A percentile compares a stretch with the other conserved stretches of the same genome.
These are phyloP conservation scores for Pyricularia grisea DNA, from an alignment of 2,329 filamentous ascomycete genomes.

Conservation along the genomic window DNA sequence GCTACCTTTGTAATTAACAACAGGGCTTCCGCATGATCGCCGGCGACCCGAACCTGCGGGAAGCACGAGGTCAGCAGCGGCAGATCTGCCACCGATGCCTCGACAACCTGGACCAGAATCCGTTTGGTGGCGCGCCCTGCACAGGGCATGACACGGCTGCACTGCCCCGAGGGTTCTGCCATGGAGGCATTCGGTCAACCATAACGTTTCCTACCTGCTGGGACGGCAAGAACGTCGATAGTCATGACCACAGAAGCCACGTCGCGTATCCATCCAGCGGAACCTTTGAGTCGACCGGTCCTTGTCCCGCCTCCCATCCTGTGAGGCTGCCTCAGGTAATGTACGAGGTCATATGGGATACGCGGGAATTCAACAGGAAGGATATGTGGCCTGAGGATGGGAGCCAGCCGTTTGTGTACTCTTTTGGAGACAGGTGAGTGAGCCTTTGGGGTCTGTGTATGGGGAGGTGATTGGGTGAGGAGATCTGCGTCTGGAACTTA, in stretches of 20 bases:
- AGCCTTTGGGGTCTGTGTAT: neutral
- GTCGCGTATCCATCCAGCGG: slow-evolving; percentile 34
- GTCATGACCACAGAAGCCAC: slow-evolving; percentile 29
- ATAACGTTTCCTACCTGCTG: slow-evolving; percentile 39
- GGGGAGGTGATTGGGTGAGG: neutral
- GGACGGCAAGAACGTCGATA: slow-evolving; percentile 42
- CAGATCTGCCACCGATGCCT: slow-evolving; percentile 18
- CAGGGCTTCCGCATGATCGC: slow-evolving; percentile 28
- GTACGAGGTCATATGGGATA: slow-evolving; percentile 36
- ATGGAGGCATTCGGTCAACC: slow-evolving; percentile 31
- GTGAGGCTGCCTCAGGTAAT: slow-evolving; percentile 32
- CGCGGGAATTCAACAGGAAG: slow-evolving; percentile 24
- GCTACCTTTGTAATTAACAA: neutral
- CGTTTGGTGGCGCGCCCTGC: slow-evolving; percentile 14
- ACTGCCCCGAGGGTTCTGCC: slow-evolving; percentile 25
- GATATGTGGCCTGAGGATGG: slow-evolving; percentile 24
- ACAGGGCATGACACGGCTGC: slow-evolving; percentile 22
- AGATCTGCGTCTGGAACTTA: neutral
- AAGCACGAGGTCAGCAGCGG: slow-evolving; percentile 12
- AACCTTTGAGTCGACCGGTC: slow-evolving; percentile 17
- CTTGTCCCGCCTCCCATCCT: slow-evolving; percentile 31
- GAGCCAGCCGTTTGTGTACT: slow-evolving; percentile 12
- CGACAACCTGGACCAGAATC: slow-evolving; percentile 13
- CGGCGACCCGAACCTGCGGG: slow-evolving; percentile 19
- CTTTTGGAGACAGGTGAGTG: slow-evolving; percentile 11